Evolutionary conservation across 2,329 filamentous ascomycete genomes (phyloP), one percentile per base, ranked within the genome.

Genomic region (Alternaria conjuncta): DNA sequence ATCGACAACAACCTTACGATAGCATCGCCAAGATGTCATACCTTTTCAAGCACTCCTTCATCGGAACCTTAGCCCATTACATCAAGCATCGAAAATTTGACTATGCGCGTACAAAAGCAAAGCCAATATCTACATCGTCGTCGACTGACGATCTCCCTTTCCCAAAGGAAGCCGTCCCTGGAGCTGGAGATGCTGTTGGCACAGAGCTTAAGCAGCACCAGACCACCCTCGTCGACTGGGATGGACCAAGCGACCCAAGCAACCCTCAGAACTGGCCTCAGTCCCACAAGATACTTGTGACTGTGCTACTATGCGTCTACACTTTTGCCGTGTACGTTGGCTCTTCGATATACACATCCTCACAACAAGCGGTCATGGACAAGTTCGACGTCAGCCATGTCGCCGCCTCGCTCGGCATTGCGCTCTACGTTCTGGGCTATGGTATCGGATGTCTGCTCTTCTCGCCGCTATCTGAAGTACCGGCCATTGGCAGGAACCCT

Each of bases 401-500:
- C 10, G 82, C 84, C 25, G 85, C 86, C 6, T 84, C 85, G 0
- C 81, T 90, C 0, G 87, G 87, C 1, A 82, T 90, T 2, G 83
- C 87, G 0, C 81, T 90, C 25, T 90, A 89, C 70, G 88, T 90
- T 1, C 78, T 89, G 3, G 88, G 86, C 2, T 81, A 82, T 64
- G 88, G 89, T 20, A 75, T 88, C 10, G 89, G 89, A 0, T 89
- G 89, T 2, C 78, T 92, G 43, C 65, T 92, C 28, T 92, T 87
- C 79, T 88, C 88, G 0, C 90, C 90, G 0, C 78, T 92, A 30
- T 86, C 84, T 50, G 90, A 92, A 78, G 85, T 92, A 20, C 88
- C 89, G 0, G 78, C 82, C 25, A 84, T 92, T 45, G 90, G 91
- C 6, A 84, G 90, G 15, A 92, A 89, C 69, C 86, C 87, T 0